Evolutionary conservation across 345 rosid species (phyloP), one percentile per base, ranked within the genome.

Genomic region (Murraya koenigii): DNA sequence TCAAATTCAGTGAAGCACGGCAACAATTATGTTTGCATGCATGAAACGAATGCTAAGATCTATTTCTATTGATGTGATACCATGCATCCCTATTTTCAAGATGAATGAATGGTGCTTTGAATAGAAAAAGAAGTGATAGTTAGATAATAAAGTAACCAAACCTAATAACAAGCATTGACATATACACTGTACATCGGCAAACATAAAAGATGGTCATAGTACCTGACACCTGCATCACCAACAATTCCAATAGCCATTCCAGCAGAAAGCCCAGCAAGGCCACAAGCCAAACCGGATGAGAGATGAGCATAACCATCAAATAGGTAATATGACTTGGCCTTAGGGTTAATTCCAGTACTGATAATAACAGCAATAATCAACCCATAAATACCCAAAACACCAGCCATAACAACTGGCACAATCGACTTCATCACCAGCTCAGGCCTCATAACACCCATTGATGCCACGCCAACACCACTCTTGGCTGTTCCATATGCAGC

Each of bases 361-460:
- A 94, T 92, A 85, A 94, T 94, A 65, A 92, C 97, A 49, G 96
- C 98, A 80, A 92, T 94, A 82, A 94, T 94, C 90, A 94, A 85
- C 44, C 98, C 98, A 19, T 92, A 94, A 54, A 94, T 94, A 85
- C 98, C 98, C 94, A 94, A 84, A 35, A 94, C 97, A 82, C 98
- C 97, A 86, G 98, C 98, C 98, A 94, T 94, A 84, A 94, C 98
- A 87, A 94, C 97, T 25, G 97, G 98, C 30, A 92, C 98, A 68
- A 94, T 94, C 25, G 98, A 94, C 82, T 94, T 94, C 98, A 92
- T 94, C 55, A 94, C 98, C 86, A 92, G 79, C 88, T 94, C 98
- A 0, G 98, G 98, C 79, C 97, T 91, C 98, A 94, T 94, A 77
- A 92, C 98, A 41, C 98, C 98, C 98, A 94, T 92, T 0, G 96